Percentiles rank a stretch among this genome's conserved stretches.
These are phyloP conservation scores for Termitomyces titanicus DNA, from an alignment of 768 basidiomycete genomes.

Conservation along the genomic window DNA sequence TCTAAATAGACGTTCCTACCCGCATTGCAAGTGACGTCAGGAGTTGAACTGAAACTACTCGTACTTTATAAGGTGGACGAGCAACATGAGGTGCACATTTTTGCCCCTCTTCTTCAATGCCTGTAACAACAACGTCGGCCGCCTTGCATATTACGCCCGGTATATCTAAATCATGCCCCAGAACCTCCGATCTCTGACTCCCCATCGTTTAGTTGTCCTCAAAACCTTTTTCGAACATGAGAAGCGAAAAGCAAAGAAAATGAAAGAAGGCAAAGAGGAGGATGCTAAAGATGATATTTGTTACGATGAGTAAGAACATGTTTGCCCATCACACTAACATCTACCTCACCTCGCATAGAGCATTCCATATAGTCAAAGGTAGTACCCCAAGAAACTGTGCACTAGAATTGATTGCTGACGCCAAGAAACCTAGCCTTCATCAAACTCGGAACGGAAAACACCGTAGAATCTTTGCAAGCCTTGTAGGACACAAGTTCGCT, in stretches of 20 bases:
- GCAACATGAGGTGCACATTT: not conserved
- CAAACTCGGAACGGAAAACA: not conserved
- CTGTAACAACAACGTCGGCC: not conserved
- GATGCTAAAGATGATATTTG: not conserved
- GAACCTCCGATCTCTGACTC: not conserved
- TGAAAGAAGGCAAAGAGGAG: not conserved
- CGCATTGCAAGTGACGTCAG: conserved; percentile 32
- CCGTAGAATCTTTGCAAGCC: not conserved
- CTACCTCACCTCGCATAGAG: not conserved
- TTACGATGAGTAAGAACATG: not conserved
- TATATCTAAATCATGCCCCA: no score
- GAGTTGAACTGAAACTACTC: not conserved
- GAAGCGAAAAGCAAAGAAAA: not conserved
- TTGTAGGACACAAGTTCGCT: not conserved
- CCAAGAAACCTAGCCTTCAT: not conserved
- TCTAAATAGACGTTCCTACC: conserved; percentile 14
- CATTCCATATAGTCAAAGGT: conserved; percentile 1
- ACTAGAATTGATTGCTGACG: not conserved
- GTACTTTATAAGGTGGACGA: no score
- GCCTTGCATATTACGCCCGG: not conserved
- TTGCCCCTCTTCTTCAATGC: not conserved
- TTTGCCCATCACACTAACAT: not conserved
- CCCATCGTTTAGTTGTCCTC: not conserved
- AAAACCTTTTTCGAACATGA: not conserved
- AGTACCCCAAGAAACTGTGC: not conserved